Base-by-base conservation (phyloP, 305 asterid genomes). In the Solanum hybrid region DNA sequence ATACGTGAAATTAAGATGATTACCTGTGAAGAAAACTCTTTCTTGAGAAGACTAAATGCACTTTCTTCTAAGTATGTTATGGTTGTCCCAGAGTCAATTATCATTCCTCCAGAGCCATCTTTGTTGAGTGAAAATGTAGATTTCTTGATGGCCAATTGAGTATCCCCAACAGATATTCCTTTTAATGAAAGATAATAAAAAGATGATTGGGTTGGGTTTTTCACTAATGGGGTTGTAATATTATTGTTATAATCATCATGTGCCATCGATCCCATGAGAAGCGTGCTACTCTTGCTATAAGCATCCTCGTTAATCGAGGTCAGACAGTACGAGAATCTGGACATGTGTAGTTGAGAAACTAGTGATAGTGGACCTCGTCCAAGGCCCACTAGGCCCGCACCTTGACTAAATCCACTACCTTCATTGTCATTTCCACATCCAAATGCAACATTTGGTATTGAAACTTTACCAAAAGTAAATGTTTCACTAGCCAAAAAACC, bases 11-110 rank as follows among this genome's bases (percentile, higher is more conserved):
- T 79, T 79, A 38, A 38, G 35, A 7, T 91, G 34, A 91, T 56
- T 90, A 93, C 88, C 86, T 94, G 95, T 0, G 91, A 92, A 3
- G 72, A 45, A 51, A 96, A 95, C 81, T 93, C 99, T 35, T 92
- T 91, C 77, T 93, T 94, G 12, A 96, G 90, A 2, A 91, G 31
- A 42, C 87, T 91, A 81, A 93, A 95, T 6, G 95, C 95, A 11
- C 86, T 89, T 86, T 90, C 56, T 88, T 94, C 94, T 0, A 96
- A 60, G 78, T 95, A 95, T 0, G 98, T 95, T n/a, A 96, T 92
- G 4, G 99, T 96, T 1, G 99, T 96, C 35, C 99, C 99, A 7
- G 98, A 96, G 87, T 96, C 99, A 24, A 96, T 94, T 34, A 96
- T 95, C 93, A 95, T 66, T n/a, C 99, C 98, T 1, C 99, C 98